Evolutionary conservation across 345 rosid species (phyloP).

Genomic region (Euphorbia lathyris): DNA sequence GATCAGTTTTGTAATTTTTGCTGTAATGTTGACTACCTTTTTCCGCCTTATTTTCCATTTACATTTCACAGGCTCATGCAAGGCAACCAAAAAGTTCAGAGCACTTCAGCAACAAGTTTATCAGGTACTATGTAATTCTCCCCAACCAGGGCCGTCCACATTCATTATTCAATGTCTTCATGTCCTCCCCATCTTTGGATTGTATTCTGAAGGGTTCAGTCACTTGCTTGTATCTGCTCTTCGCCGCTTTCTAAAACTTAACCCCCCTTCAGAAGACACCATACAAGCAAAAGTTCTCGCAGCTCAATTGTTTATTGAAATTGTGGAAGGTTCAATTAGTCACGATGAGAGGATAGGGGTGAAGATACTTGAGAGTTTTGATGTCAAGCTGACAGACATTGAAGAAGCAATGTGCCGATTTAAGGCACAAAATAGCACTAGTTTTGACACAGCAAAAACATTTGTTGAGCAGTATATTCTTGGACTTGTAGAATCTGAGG

Average conservation of each 20-base stretch:
- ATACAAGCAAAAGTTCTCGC: slow-evolving; percentile 55
- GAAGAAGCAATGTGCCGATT: slow-evolving; percentile 45
- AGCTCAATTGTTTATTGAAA: slow-evolving; percentile 52
- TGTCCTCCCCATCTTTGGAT: slow-evolving; percentile 69
- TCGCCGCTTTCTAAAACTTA: slow-evolving; percentile 52
- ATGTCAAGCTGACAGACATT: slow-evolving; percentile 46
- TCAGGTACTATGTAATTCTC: slow-evolving; percentile 53
- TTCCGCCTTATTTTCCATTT: slow-evolving; percentile 1
- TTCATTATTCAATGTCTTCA: slow-evolving; percentile 60
- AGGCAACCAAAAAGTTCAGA: slow-evolving; percentile 72
- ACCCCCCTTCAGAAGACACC: slow-evolving; percentile 35
- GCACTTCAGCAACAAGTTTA: slow-evolving; percentile 70
- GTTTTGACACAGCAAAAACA: slow-evolving; percentile 31
- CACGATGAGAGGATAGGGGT: slow-evolving; percentile 61
- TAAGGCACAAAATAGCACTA: slow-evolving; percentile 27
- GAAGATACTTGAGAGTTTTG: slow-evolving; percentile 59
- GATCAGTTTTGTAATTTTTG: neutral
- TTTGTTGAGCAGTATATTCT: slow-evolving; percentile 63
- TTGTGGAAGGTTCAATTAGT: slow-evolving; percentile 42
- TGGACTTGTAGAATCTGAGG: slow-evolving; percentile 49
- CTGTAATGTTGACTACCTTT: neutral
- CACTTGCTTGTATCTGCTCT: slow-evolving; percentile 82
- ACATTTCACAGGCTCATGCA: slow-evolving; percentile 54
- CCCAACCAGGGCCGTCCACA: slow-evolving; percentile 71
- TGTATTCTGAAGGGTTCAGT: slow-evolving; percentile 74